Evolutionary conservation across 495 filamentous ascomycete species (phyloP).

Genomic region (Margaritispora aquatica): DNA sequence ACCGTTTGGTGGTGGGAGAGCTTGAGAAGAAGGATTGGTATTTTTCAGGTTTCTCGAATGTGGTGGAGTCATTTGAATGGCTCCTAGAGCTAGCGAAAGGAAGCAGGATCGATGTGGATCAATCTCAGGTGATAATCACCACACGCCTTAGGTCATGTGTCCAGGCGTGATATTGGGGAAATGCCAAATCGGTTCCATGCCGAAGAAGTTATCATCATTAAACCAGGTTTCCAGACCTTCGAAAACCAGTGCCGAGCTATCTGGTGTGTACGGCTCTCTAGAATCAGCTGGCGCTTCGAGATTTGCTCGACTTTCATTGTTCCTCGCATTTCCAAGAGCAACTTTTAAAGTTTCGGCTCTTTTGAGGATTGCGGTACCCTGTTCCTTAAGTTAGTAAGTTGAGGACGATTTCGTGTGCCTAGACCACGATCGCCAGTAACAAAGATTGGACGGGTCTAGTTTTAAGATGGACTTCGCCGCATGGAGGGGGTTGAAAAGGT

Average conservation of each 20-base stretch:
- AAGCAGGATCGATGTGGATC: neutral
- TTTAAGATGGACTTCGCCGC: neutral
- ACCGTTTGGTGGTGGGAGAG: constrained; percentile 6
- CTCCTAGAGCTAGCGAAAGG: too few relatives aligned
- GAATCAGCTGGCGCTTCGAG: neutral
- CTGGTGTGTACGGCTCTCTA: neutral
- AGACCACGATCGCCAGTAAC: too few relatives aligned
- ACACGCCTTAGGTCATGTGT: too few relatives aligned
- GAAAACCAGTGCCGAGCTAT: neutral
- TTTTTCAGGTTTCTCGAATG: neutral
- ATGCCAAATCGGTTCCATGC: neutral
- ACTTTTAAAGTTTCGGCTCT: neutral
- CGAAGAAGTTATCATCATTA: neutral
- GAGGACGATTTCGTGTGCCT: neutral
- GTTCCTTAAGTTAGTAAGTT: neutral
- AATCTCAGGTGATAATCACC: neutral
- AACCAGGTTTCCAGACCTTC: neutral
- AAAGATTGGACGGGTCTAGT: neutral
- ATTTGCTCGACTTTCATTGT: neutral
- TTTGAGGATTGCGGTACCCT: neutral
- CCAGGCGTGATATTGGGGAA: neutral
- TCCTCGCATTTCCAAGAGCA: neutral
- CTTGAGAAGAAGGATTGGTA: too few relatives aligned
- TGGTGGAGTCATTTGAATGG: too few relatives aligned
- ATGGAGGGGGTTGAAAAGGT: neutral